phyloP scores from a whole-genome alignment of 2,329 filamentous ascomycete genomes.

The Raffaelea arxii region DNA sequence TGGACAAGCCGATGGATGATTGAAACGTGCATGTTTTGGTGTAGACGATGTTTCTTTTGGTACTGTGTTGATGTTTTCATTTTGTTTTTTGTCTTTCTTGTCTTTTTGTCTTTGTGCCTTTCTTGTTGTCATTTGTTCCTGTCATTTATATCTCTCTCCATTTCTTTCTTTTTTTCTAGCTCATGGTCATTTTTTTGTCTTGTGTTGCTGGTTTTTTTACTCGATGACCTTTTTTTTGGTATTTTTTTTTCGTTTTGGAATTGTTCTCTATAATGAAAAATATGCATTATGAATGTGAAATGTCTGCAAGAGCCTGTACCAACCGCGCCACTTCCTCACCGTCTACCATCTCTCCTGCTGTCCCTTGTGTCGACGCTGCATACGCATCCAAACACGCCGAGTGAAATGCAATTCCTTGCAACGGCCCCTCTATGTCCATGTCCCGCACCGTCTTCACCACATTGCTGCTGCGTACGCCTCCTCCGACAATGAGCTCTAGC shows the following conservation, averaged over 20 bases:
- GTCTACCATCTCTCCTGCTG: constrained; percentile 16
- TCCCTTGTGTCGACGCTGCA: too few species aligned
- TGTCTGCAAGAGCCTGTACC: not conserved
- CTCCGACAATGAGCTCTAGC: constrained; percentile 42
- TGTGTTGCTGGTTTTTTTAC: too few species aligned
- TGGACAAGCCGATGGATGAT: constrained; percentile 72
- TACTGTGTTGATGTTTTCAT: not conserved
- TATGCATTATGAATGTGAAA: too few species aligned
- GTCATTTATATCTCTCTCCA: too few species aligned
- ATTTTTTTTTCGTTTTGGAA: not conserved
- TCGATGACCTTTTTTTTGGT: too few species aligned
- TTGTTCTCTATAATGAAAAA: too few species aligned
- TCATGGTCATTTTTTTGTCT: too few species aligned
- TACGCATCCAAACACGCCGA: constrained; percentile 30
- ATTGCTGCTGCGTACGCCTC: constrained; percentile 37
- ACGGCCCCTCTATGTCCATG: constrained; percentile 11
- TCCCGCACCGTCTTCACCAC: constrained; percentile 18
- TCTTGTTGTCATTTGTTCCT: not conserved
- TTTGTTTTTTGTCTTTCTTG: not conserved
- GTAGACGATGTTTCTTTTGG: constrained; percentile 5
- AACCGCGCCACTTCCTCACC: constrained; percentile 15
- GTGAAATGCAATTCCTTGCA: constrained; percentile 26
- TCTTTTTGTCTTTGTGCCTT: not conserved
- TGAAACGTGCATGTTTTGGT: constrained; percentile 23
- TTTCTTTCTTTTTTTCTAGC: too few species aligned